Evolutionary conservation across 352 stramenopile species (phyloP), one percentile per base, ranked within the genome.

Genomic region (Phytophthora ramorum): DNA sequence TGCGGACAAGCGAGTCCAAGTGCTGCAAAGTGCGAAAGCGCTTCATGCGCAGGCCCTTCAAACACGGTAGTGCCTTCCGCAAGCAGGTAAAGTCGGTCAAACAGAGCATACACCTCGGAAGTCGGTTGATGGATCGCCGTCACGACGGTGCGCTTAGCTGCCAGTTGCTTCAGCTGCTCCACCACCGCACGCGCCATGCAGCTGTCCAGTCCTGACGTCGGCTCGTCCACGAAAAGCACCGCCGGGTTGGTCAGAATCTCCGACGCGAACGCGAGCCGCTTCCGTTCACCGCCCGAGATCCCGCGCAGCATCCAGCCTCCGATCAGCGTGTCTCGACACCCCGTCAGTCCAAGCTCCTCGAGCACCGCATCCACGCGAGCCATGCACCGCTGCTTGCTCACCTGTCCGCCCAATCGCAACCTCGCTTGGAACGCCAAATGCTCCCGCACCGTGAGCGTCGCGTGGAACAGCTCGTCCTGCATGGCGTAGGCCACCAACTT

Each of bases 391-490:
- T 63, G 32, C 50, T 64, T 68, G 13, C 40, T 67, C 14, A 63
- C 40, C 13, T 71, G 54, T 40, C 63, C 32, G 14, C 87, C 85
- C 19, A 96, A 69, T 44, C 87, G 61, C 10, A 98, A 64, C 41
- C 80, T 72, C n/a, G 89, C 90, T 10, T 91, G 78, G 69, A 97
- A 97, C 26, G 72, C 76, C 20, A 97, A 61, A 60, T 96, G 88
- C 73, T 97, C 90, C 41, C 80, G 66, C 5, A 97, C 90, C 9
- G 92, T 97, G 13, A 97, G 64, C 64, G 93, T 95, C n/a, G 66
- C 68, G 45, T 96, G 69, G 35, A 98, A 80, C 13, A 97, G 63
- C 76, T 98, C 92, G 64, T 98, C 90, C 60, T 96, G 90, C 71
- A 90, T 89, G 13, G 92, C 82, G 41, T 96, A 97, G 1, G 76